Evolutionary conservation across 352 stramenopile species (phyloP).

Genomic region (Phytophthora boehmeriae): DNA sequence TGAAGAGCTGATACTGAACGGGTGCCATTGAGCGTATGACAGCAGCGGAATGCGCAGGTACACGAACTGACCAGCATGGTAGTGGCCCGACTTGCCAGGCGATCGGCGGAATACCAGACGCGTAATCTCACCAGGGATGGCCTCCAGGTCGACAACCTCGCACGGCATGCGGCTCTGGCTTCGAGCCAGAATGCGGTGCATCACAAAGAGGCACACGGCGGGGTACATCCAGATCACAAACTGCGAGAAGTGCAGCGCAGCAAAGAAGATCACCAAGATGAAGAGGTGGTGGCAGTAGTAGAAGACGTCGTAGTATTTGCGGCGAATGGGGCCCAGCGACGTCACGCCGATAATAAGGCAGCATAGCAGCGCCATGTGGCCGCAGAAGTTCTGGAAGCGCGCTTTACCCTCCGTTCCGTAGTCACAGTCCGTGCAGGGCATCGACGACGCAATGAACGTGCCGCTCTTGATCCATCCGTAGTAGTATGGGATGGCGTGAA

Average conservation of each 20-base stretch:
- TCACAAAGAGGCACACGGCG: conserved; percentile 76
- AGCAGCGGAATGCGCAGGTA: conserved; percentile 78
- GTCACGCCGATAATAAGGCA: conserved; percentile 79
- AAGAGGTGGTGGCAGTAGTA: conserved; percentile 91
- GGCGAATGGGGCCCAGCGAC: conserved; percentile 74
- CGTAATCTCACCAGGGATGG: conserved; percentile 82
- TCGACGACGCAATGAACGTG: conserved; percentile 53
- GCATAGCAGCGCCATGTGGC: conserved; percentile 70
- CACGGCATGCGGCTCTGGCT: conserved; percentile 74
- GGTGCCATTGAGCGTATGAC: conserved; percentile 81
- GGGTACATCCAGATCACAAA: conserved; percentile 90
- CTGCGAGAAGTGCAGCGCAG: conserved; percentile 73
- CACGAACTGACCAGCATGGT: conserved; percentile 83
- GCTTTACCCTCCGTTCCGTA: conserved; percentile 64
- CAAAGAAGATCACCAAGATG: conserved; percentile 75
- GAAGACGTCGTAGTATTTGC: conserved; percentile 85
- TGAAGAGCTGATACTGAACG: conserved; percentile 87
- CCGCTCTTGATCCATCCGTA: conserved; percentile 64
- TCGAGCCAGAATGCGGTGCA: conserved; percentile 78
- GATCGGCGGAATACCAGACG: conserved; percentile 81
- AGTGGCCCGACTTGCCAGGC: conserved; percentile 75
- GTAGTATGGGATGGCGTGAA: conserved; percentile 80
- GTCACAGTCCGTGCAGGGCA: conserved; percentile 80
- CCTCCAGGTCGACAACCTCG: conserved; percentile 84
- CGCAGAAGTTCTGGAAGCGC: conserved; percentile 77